Percentiles rank a stretch among this genome's conserved stretches.
Evolutionary conservation across 1,284 basidiomycete species (phyloP).

Genomic region (Melampsora abietis-canadensis): DNA sequence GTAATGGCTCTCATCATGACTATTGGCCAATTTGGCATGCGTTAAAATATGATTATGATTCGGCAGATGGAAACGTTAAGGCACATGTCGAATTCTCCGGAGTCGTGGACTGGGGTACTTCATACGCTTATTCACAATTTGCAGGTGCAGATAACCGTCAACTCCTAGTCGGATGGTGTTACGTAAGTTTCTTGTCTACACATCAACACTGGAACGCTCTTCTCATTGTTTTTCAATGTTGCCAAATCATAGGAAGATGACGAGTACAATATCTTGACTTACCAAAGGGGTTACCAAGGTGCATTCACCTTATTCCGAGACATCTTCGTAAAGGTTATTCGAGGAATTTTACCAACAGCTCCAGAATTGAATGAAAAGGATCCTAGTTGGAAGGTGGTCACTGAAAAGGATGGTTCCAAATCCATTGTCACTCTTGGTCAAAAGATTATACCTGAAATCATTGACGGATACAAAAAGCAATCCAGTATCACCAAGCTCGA

Average conservation of each 20-base stretch:
- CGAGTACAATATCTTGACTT: conserved; percentile 34
- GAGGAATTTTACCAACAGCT: conserved; percentile 44
- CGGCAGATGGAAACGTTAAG: conserved; percentile 24
- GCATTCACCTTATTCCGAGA: conserved; percentile 49
- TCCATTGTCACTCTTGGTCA: conserved; percentile 47
- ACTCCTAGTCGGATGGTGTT: conserved; percentile 47
- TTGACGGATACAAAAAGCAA: conserved; percentile 43
- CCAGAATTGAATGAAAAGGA: conserved; percentile 32
- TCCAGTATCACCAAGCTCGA: conserved; percentile 44
- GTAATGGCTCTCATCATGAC: conserved; percentile 26
- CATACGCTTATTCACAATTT: conserved; percentile 48
- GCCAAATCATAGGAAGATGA: conserved; percentile 41
- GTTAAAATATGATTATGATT: conserved; percentile 34
- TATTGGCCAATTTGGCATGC: conserved; percentile 47
- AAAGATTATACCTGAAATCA: conserved; percentile 47
- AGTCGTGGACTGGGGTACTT: conserved; percentile 48
- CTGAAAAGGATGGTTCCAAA: conserved; percentile 45
- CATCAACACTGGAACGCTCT: neutral
- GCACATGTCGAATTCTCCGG: conserved; percentile 41
- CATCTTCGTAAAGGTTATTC: conserved; percentile 46
- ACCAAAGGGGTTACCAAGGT: conserved; percentile 45
- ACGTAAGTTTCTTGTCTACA: conserved; percentile 35
- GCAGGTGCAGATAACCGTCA: conserved; percentile 44
- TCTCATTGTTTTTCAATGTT: conserved; percentile 30
- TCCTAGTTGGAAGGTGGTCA: conserved; percentile 44